phyloP scores from a whole-genome alignment of 2,329 filamentous ascomycete genomes.

The Diaporthe eres region DNA sequence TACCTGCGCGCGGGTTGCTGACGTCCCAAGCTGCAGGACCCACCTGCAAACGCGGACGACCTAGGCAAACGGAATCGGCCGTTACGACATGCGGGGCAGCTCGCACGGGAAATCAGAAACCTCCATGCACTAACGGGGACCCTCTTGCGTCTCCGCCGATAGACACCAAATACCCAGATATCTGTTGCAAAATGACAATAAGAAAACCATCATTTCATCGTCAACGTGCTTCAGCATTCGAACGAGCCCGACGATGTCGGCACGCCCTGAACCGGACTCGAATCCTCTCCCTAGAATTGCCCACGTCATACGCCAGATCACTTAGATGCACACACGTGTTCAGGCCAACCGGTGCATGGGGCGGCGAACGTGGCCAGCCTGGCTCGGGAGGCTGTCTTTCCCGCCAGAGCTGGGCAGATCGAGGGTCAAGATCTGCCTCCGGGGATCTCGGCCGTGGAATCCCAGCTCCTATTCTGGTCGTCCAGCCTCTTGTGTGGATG shows the following conservation, averaged over 20 bases:
- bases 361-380: not conserved
- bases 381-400: not conserved
- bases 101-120: not conserved
- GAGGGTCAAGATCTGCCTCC: slow-evolving; percentile 11
- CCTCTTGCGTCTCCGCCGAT: not conserved
- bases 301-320: slow-evolving; percentile 13
- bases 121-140: slow-evolving; percentile 7
- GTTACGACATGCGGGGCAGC: slow-evolving; percentile 25
- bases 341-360: not conserved
- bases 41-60: slow-evolving; percentile 5
- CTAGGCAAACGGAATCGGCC: slow-evolving; percentile 25
- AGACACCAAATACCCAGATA: not conserved
- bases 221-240: not conserved
- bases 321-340: not conserved
- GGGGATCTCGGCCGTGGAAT: slow-evolving; percentile 24
- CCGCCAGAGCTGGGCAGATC: not conserved
- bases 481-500: not conserved
- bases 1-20: not conserved
- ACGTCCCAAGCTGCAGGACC: slow-evolving; percentile 22
- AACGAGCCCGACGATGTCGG: not conserved
- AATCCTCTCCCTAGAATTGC: not conserved
- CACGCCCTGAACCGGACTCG: not conserved
- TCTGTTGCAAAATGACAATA: not conserved
- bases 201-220: not conserved
- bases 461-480: not conserved